A percentile compares a stretch with the other conserved stretches of the same genome.
These are phyloP conservation scores for Zygosaccharomyces bailii DNA, from an alignment of 805 yeast species.

Conservation along the genomic window DNA sequence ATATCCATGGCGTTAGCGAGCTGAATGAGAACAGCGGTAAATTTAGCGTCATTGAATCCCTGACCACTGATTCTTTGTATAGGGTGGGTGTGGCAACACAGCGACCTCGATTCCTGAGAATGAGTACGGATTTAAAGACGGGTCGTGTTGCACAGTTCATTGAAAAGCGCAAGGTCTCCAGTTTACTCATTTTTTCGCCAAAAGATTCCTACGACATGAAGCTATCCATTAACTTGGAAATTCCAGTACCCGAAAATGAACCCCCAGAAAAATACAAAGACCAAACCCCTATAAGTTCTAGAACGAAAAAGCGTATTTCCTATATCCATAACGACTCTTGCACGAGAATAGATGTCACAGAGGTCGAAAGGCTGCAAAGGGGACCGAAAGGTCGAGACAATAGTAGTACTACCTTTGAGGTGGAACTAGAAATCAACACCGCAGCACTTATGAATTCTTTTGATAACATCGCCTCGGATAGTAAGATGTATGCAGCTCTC, in stretches of 20 bases:
- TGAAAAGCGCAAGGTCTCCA: constrained; percentile 70
- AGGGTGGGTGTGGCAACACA: constrained; percentile 61
- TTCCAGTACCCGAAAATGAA: constrained; percentile 56
- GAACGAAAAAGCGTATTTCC: constrained; percentile 71
- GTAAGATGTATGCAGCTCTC: constrained; percentile 56
- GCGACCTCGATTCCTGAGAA: constrained; percentile 59
- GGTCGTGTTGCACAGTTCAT: constrained; percentile 66
- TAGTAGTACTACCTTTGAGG: constrained; percentile 38
- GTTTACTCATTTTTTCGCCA: constrained; percentile 69
- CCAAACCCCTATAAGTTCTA: constrained; percentile 50
- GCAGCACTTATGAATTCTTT: constrained; percentile 41
- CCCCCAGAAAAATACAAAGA: constrained; percentile 52
- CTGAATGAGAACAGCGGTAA: constrained; percentile 48
- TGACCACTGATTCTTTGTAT: constrained; percentile 59
- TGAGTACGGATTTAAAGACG: constrained; percentile 65
- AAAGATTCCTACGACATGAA: constrained; percentile 74
- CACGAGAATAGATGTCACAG: constrained; percentile 69
- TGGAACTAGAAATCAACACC: constrained; percentile 52
- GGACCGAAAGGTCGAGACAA: constrained; percentile 27
- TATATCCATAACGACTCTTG: constrained; percentile 72
- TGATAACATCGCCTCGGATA: constrained; percentile 42
- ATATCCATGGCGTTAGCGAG: constrained; percentile 52
- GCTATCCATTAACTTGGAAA: constrained; percentile 70
- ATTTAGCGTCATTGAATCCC: constrained; percentile 58
- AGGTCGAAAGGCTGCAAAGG: constrained; percentile 40